Conservation (phyloP, 495 filamentous ascomycete species). For the Aspergillus asperescens region DNA sequence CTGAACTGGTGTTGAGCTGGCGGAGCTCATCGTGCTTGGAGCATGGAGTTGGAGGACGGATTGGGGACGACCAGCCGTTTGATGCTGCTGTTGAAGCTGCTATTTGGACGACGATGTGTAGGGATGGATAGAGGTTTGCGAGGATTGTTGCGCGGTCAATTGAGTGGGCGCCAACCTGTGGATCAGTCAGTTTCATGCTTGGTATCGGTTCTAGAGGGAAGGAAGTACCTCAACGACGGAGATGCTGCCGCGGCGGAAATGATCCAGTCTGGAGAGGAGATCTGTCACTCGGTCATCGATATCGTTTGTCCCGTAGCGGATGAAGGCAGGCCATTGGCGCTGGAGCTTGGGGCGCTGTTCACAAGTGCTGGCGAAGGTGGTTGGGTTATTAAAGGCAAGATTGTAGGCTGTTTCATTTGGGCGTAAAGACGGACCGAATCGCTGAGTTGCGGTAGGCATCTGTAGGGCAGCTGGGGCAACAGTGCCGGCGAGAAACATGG, state of each 20-base stretch:
- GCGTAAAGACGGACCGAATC: constrained; percentile 4
- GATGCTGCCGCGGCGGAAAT: constrained; percentile 16
- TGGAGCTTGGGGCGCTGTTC: constrained; percentile 24
- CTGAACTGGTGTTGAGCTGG: not conserved
- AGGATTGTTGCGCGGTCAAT: constrained; percentile 19
- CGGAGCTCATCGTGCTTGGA: not conserved
- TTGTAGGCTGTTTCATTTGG: constrained; percentile 22
- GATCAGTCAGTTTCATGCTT: not conserved
- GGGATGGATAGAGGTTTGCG: constrained; percentile 23
- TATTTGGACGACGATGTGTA: constrained; percentile 33
- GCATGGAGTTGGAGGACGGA: not conserved
- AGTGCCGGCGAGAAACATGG: constrained; percentile 33
- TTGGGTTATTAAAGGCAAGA: constrained; percentile 6
- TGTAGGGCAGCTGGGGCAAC: constrained; percentile 31
- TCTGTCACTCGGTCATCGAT: constrained; percentile 20
- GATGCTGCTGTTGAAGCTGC: not conserved
- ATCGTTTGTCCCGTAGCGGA: constrained; percentile 17
- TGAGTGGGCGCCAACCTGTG: constrained; percentile 22
- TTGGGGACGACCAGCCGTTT: not conserved
- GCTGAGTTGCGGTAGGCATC: constrained; percentile 32
- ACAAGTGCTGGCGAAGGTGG: constrained; percentile 13
- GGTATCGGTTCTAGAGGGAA: not conserved
- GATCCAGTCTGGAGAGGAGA: constrained; percentile 21
- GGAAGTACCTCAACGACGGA: constrained; percentile 28
- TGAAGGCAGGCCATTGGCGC: constrained; percentile 31